A percentile compares a stretch with the other conserved stretches of the same genome.
phyloP scores from a whole-genome alignment of 2,329 filamentous ascomycete species.

The Claviceps fusiformis region DNA sequence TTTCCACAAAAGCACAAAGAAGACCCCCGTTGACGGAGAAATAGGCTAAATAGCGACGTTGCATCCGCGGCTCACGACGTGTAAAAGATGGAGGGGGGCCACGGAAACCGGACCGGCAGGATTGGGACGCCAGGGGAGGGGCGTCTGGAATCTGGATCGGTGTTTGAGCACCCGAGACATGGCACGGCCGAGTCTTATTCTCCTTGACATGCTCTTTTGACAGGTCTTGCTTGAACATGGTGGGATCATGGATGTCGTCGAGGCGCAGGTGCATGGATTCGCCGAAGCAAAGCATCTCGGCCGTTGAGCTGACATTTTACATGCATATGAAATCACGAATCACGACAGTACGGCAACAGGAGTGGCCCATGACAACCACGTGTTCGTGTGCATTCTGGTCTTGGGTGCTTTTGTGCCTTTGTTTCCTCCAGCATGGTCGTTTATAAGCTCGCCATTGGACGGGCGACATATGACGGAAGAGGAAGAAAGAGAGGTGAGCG shows the following conservation, averaged over 20 bases:
- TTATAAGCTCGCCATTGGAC: background rate
- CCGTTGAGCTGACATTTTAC: background rate
- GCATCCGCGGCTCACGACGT: background rate
- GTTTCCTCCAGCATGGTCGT: background rate
- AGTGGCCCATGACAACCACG: background rate
- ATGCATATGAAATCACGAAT: too few relatives aligned
- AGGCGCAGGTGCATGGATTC: background rate
- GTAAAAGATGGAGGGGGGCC: background rate
- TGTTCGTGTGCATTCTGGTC: too few relatives aligned
- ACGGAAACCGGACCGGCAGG: background rate
- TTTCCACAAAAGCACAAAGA: too few relatives aligned
- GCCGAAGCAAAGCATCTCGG: background rate
- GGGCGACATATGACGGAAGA: background rate
- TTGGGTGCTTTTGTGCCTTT: too few relatives aligned
- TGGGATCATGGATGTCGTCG: too few relatives aligned
- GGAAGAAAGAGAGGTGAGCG: background rate
- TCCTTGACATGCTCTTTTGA: background rate
- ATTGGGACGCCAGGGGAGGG: too few relatives aligned
- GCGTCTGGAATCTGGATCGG: too few relatives aligned
- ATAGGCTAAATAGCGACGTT: background rate
- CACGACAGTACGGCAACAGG: too few relatives aligned
- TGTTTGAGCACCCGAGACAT: background rate
- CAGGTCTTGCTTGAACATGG: background rate
- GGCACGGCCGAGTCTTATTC: background rate
- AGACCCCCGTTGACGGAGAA: too few relatives aligned